Evolutionary conservation across 768 basidiomycete species (phyloP), one percentile per base, ranked within the genome.

Genomic region (Suillus tomentosus): DNA sequence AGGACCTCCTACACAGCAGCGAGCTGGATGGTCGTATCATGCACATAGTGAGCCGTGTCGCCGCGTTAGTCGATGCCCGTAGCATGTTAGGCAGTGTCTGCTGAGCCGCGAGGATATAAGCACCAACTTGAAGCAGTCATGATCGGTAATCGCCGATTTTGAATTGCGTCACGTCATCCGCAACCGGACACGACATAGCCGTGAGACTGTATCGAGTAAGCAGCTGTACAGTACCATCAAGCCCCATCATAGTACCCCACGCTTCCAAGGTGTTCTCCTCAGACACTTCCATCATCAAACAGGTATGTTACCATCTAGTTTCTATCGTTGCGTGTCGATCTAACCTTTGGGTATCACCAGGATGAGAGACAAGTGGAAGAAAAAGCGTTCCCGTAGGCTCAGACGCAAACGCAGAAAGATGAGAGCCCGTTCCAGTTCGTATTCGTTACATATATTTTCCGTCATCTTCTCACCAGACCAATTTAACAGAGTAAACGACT

Each of bases 341-440:
- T 40, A 31, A 58, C 39, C 19, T 15, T 42, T 2, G 24, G 17
- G 27, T 13, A 2, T 13, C 19, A n/a, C 15, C 61, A 90, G 86
- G 68, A 94, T 94, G 92, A 92, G 92, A 91, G 92, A 94, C 80
- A 94, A 94, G 89, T 94, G 92, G 92, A 94, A 94, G 88, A 95
- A 95, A 82, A 95, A 95, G 85, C 86, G 92, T 77, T 92, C 92
- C 68, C 88, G 92, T 78, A 91, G 93, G 76, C 93, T 95, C 82
- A 85, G 93, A 76, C 90, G 92, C 80, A 95, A 95, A 76, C 91
- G 92, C 84, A 89, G 92, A 90, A 95, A 95, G 86, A 94, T 94
- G 92, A 87, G 92, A 78, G 92, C 92, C 67, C 92, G 92, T 80
- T 94, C 92, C 84, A 94, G 92, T 94, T 71, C 69, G 92, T 89